A percentile compares a stretch with the other conserved stretches of the same genome.
phyloP scores from a whole-genome alignment of 371 early-diverging fungal genomes.

The Mucor lusitanicus region DNA sequence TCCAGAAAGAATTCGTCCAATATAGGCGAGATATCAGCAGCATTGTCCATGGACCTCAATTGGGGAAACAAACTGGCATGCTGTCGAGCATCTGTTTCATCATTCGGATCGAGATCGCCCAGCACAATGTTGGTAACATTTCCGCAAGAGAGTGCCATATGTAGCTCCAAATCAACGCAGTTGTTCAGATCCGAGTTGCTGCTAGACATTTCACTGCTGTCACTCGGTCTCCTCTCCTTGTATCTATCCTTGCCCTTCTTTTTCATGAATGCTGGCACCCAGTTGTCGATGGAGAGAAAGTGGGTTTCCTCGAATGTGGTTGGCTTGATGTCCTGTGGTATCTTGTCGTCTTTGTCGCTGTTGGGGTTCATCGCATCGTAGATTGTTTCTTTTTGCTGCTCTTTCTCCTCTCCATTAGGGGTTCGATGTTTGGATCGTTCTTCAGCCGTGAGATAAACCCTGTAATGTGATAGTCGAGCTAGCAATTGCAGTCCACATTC shows the following conservation, averaged over 20 bases:
- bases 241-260: background rate
- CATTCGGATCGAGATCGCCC: conserved; percentile 32
- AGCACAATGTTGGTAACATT: conserved; percentile 56
- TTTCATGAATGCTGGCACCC: conserved; percentile 12
- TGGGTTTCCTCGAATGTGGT: background rate
- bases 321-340: background rate
- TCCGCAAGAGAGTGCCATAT: conserved; percentile 60
- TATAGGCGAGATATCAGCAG: background rate
- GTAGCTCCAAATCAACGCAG: conserved; percentile 53
- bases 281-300: background rate
- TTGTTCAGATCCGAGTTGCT: background rate
- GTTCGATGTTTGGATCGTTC: conserved; percentile 54
- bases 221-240: conserved; percentile 8
- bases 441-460: conserved; percentile 59
- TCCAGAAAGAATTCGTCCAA: conserved; percentile 13
- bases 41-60: background rate
- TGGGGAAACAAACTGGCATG: background rate
- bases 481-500: conserved; percentile 60
- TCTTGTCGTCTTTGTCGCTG: background rate
- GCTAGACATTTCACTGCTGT: background rate
- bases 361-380: conserved; percentile 20
- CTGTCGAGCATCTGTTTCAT: background rate
- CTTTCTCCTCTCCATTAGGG: conserved; percentile 17
- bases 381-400: background rate
- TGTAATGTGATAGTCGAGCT: conserved; percentile 56